These are phyloP conservation scores for Sporothrix brasiliensis DNA, from an alignment of 2,329 filamentous ascomycete species.

Conservation along the genomic window DNA sequence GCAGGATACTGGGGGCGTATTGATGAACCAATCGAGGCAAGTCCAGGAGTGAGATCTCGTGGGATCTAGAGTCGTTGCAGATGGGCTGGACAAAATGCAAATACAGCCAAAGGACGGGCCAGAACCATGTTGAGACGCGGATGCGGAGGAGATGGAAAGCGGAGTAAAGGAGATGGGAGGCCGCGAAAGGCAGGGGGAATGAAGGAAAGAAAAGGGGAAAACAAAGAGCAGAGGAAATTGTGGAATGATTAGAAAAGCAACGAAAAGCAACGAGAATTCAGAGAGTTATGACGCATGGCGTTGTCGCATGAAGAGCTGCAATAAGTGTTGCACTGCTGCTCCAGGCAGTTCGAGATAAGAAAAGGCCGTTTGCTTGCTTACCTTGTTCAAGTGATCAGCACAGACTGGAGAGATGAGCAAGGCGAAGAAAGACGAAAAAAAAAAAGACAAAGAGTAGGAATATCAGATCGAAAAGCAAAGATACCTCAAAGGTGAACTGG, in stretches of 20 bases:
- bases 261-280: neutral
- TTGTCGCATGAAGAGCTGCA: constrained; percentile 10
- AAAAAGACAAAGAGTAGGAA: neutral
- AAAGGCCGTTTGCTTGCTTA: constrained; percentile 16
- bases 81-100: constrained; percentile 7
- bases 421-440: neutral
- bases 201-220: neutral
- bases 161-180: neutral
- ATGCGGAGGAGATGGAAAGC: constrained; percentile 1
- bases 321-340: constrained; percentile 21
- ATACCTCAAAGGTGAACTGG: neutral
- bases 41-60: neutral
- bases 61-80: neutral
- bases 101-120: constrained; percentile 10
- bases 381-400: constrained; percentile 20
- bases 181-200: neutral
- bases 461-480: neutral
- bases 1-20: neutral
- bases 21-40: constrained; percentile 16
- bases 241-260: too few relatives aligned
- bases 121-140: constrained; percentile 2
- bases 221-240: neutral
- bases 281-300: constrained; percentile 16
- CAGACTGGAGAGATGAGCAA: constrained; percentile 1
- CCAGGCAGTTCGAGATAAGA: constrained; percentile 24